Evolutionary conservation across 2,329 filamentous ascomycete genomes (phyloP), one percentile per base, ranked within the genome.

Genomic region (Huntiella savannae): DNA sequence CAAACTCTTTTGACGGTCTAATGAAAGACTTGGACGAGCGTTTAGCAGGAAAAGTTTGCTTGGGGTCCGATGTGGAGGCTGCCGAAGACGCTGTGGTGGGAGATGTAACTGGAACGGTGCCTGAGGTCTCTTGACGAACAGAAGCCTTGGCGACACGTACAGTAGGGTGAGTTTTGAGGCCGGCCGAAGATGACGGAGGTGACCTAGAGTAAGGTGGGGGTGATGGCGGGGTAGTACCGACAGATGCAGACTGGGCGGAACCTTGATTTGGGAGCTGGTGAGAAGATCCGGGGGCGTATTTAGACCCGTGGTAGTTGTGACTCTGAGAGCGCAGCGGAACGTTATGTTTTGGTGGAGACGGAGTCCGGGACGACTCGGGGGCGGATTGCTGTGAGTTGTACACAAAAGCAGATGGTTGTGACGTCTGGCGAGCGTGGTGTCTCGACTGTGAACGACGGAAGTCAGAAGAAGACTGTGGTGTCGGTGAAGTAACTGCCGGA

Each of bases 1-100:
- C 61, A 17, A 66, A 60, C 49, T 72, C 69, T 49, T 66, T 67
- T 34, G 68, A 61, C 51, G 70, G 64, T 50, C 69, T 65, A 47
- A 58, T 58, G 52, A 63, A 72, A 45, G 67, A 58, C 53, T 33
- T 54, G 49, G 45, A 57, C 49, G 48, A 42, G 4, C 44, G 48
- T 17, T 50, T 50, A 5, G 48, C 15, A 10, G 40, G 41, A 10
- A 41, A 17, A 22, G 48, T 22, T 33, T 34, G 33, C 12, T 40
- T 33, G 6, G 22, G 28, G n/a, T 43, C 40, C 15, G 44, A 43
- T 17, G 43, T 38, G 19, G 47, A 17, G 5, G 43, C 38, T 4
- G 33, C 39, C 16, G 44, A 40, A 13, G 48, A 33, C 10, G 34
- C 11, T 36, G 46, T 12, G n/a, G 39, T 33, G 28, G 39, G n/a